Base-by-base conservation (phyloP, 768 basidiomycete species). In the Lentinula lateritia region DNA sequence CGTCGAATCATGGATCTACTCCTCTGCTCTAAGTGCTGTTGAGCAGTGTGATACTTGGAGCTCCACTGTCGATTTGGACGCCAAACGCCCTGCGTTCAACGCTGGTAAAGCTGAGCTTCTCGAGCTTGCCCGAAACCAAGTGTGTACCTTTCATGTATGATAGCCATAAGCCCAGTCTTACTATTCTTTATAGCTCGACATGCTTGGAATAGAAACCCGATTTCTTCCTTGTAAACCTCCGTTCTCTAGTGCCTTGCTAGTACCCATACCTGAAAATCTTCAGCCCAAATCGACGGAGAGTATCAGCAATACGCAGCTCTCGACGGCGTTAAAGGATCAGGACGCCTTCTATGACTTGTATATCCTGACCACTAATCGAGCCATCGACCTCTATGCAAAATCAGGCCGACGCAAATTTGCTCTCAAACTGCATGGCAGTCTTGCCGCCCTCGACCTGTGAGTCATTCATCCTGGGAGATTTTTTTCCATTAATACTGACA, bases 1-100 rank as follows among this genome's bases (percentile, higher is more conserved):
- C 70, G 78, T 97, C 38, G 92, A 97, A 70, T 89, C 92, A 0
- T 99, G 97, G 97, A 89, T 84, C 38, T 98, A 93, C 73, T 93
- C 91, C 16, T 93, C 95, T 0, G 87, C 93, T 18, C 78, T 95
- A 48, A 92, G 88, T 64, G 86, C 89, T 48, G 85, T 94, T 32
- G 87, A 92, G 12, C 87, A 88, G 65, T 92, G 89, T 66, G 88
- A 92, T 64, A 72, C 74, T 2, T 95, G 93, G 92, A 80, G 82
- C 10, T 70, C 75, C n/a, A 65, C 72, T 1, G 73, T 78, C 62
- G 75, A 78, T 23, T 70, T 86, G 50, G 81, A 88, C 53, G 76
- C 80, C 2, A 60, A 76, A 2, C 69, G 78, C 9, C 70, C 84
- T 16, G 73, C 78, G 28, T 86, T 89, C 68, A 84, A 83, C 64